Evolutionary conservation across 2,329 filamentous ascomycete species (phyloP).

Genomic region (Colletotrichum simmondsii): DNA sequence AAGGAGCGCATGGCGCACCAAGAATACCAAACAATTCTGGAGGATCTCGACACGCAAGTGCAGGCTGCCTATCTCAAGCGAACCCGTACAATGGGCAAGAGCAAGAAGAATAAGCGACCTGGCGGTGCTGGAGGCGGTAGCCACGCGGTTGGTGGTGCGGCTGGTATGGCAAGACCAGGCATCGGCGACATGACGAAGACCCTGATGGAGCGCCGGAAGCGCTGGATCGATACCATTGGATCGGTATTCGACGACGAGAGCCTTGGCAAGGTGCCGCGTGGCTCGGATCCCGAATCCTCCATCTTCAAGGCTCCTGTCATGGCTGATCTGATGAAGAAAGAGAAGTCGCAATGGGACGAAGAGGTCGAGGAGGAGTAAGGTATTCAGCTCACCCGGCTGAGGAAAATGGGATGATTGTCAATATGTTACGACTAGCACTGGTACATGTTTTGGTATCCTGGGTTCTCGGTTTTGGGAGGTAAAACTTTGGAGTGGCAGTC

Average conservation of each 20-base stretch:
- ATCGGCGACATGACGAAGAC: slow-evolving; percentile 93
- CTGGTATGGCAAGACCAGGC: slow-evolving; percentile 76
- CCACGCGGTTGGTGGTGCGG: slow-evolving; percentile 66
- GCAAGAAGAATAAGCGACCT: slow-evolving; percentile 86
- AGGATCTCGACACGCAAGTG: slow-evolving; percentile 95
- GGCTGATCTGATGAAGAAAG: slow-evolving; percentile 77
- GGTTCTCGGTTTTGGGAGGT: background rate
- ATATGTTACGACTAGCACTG: slow-evolving; percentile 20
- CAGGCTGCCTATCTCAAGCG: slow-evolving; percentile 96
- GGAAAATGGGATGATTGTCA: background rate
- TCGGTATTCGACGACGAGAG: slow-evolving; percentile 89
- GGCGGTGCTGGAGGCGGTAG: slow-evolving; percentile 80
- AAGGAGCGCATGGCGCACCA: slow-evolving; percentile 95
- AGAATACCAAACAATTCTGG: slow-evolving; percentile 95
- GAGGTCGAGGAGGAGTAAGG: slow-evolving; percentile 75
- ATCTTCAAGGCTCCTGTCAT: slow-evolving; percentile 82
- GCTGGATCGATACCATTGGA: slow-evolving; percentile 92
- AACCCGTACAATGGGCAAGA: slow-evolving; percentile 92
- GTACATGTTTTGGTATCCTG: slow-evolving; percentile 2
- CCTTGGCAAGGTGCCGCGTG: slow-evolving; percentile 76
- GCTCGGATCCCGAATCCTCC: slow-evolving; percentile 69
- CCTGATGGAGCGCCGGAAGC: slow-evolving; percentile 88
- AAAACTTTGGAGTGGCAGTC: slow-evolving; percentile 4
- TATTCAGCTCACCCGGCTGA: background rate
- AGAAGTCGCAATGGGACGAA: slow-evolving; percentile 85